phyloP scores from a whole-genome alignment of 768 basidiomycete genomes.

The Leccinum rimulosum region DNA sequence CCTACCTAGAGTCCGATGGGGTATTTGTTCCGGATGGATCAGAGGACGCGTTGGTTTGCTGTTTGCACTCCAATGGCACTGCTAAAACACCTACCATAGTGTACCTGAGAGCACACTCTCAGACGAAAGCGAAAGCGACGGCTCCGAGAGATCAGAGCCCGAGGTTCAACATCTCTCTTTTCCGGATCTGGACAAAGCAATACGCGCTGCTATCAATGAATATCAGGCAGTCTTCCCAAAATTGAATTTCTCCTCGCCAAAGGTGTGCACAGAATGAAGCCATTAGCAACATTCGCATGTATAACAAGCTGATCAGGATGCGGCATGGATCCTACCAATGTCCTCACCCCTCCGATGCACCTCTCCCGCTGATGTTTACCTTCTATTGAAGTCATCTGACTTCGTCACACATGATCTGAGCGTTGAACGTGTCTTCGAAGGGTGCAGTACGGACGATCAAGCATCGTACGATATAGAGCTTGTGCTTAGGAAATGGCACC shows the following conservation, averaged over 20 bases:
- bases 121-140: constrained; percentile 48
- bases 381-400: constrained; percentile 90
- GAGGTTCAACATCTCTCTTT: constrained; percentile 55
- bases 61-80: background rate
- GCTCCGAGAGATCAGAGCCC: constrained; percentile 36
- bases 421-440: constrained; percentile 60
- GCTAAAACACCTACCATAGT: constrained; percentile 33
- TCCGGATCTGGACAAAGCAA: constrained; percentile 75
- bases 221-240: constrained; percentile 93
- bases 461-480: constrained; percentile 69
- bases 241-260: constrained; percentile 94
- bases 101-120: constrained; percentile 55
- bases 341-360: constrained; percentile 85
- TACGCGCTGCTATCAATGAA: constrained; percentile 58
- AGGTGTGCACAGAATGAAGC: constrained; percentile 43
- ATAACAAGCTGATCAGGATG: constrained; percentile 57
- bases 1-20: constrained; percentile 82
- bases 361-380: constrained; percentile 85
- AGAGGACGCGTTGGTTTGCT: constrained; percentile 61
- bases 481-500: constrained; percentile 87
- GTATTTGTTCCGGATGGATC: constrained; percentile 81
- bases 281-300: background rate
- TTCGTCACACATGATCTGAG: constrained; percentile 81
- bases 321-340: constrained; percentile 84
- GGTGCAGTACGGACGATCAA: constrained; percentile 38